Conservation (phyloP, 2,329 filamentous ascomycete species). For the Botrytis cinerea region DNA sequence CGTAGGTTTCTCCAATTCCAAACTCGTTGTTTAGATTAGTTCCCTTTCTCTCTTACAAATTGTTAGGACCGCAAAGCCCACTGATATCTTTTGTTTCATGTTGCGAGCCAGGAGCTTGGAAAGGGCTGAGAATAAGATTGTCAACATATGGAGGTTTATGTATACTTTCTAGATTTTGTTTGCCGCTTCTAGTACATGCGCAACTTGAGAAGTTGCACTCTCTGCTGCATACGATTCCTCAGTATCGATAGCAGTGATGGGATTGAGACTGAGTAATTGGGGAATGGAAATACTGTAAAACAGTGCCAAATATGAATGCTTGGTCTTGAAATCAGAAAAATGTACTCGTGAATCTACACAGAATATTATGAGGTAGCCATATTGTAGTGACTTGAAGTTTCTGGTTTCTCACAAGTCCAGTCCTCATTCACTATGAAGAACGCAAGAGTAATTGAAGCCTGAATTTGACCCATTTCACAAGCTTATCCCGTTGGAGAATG, state of each 20-base stretch:
- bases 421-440: not conserved
- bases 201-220: not conserved
- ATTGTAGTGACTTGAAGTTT: not conserved
- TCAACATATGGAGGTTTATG: not conserved
- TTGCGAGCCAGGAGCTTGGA: not conserved
- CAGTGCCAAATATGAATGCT: not conserved
- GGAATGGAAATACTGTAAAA: no score
- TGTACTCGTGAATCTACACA: not conserved
- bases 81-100: not conserved
- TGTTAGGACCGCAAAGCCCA: rapidly evolving
- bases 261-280: no score
- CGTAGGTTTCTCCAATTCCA: not conserved
- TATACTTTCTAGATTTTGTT: not conserved
- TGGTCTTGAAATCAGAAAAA: not conserved
- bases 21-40: not conserved
- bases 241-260: not conserved
- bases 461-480: not conserved
- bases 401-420: not conserved
- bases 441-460: no score
- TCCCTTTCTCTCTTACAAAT: not conserved
- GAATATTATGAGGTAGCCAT: not conserved
- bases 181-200: no score
- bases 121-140: not conserved
- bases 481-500: not conserved
- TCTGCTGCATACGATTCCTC: not conserved